Percentiles rank a stretch among this genome's conserved stretches.
Conservation (phyloP, 441 rosid species). For the Gossypium schwendimanii region DNA sequence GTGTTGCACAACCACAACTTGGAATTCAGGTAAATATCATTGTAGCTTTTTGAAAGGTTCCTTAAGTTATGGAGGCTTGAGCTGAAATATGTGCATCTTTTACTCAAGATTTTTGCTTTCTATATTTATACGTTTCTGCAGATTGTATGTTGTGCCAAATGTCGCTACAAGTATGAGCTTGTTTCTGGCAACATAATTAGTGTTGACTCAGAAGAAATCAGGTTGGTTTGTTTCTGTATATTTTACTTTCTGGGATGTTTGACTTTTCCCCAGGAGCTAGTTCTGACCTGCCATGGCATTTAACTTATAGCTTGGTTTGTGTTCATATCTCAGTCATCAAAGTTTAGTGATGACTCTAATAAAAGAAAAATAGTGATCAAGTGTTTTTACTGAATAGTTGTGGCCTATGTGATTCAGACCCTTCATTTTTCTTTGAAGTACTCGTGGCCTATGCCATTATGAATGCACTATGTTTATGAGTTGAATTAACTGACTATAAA, state of each 20-base stretch:
- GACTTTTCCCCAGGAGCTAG: background rate
- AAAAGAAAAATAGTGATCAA: background rate
- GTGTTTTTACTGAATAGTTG: background rate
- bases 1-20: slow-evolving; percentile 81
- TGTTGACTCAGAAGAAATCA: slow-evolving; percentile 77
- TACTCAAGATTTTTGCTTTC: background rate
- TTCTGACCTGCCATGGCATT: background rate
- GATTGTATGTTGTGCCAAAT: slow-evolving; percentile 76
- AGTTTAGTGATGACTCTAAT: background rate
- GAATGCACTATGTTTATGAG: background rate
- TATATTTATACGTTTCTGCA: slow-evolving; percentile 23
- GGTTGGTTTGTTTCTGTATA: slow-evolving; percentile 38
- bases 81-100: background rate
- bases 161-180: slow-evolving; percentile 86
- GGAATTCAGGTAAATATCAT: slow-evolving; percentile 61
- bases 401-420: background rate
- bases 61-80: background rate
- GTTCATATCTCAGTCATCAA: background rate
- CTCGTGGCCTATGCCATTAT: background rate
- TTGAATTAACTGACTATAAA: background rate
- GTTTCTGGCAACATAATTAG: slow-evolving; percentile 75
- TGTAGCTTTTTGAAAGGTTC: background rate
- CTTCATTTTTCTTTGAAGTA: background rate
- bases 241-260: background rate
- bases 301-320: background rate